Percentiles rank a stretch among this genome's conserved stretches.
Evolutionary conservation across 768 basidiomycete species (phyloP).

Genomic region (Pisolithus sp.): DNA sequence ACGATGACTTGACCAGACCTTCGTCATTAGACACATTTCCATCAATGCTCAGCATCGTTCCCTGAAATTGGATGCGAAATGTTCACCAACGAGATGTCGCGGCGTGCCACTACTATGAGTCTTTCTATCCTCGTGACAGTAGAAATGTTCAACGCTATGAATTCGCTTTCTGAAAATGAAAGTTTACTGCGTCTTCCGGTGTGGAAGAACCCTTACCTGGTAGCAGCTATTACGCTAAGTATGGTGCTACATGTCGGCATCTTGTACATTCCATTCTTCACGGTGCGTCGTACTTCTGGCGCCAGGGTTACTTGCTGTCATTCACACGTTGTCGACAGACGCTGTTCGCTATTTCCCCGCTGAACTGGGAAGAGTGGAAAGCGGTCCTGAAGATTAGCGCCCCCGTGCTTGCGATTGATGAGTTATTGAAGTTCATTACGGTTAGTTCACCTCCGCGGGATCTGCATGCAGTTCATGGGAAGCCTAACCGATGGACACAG

Average conservation of each 20-base stretch:
- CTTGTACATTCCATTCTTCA: constrained; percentile 95
- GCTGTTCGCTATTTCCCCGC: constrained; percentile 85
- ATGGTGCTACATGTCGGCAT: constrained; percentile 94
- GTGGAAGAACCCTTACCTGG: constrained; percentile 93
- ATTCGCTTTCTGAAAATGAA: constrained; percentile 97
- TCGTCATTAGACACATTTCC: constrained; percentile 82
- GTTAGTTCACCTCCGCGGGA: constrained; percentile 35
- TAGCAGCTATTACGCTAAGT: constrained; percentile 81
- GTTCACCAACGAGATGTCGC: constrained; percentile 85
- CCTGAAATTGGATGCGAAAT: constrained; percentile 92
- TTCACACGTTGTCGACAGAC: constrained; percentile 35
- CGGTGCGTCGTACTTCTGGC: constrained; percentile 44
- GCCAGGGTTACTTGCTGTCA: not conserved
- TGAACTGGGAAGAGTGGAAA: constrained; percentile 94
- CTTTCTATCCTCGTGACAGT: constrained; percentile 93
- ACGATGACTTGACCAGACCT: constrained; percentile 4
- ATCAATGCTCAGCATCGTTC: constrained; percentile 78
- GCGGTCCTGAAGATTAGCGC: constrained; percentile 84
- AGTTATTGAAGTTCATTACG: constrained; percentile 78
- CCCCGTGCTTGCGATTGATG: constrained; percentile 87
- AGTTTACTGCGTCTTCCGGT: constrained; percentile 80
- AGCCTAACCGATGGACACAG: constrained; percentile 24
- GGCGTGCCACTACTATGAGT: constrained; percentile 90
- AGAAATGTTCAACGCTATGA: constrained; percentile 98
- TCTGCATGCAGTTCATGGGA: not conserved